A percentile compares a stretch with the other conserved stretches of the same genome.
phyloP scores from a whole-genome alignment of 129 eudicot genomes.

The Flaveria ramosissima region DNA sequence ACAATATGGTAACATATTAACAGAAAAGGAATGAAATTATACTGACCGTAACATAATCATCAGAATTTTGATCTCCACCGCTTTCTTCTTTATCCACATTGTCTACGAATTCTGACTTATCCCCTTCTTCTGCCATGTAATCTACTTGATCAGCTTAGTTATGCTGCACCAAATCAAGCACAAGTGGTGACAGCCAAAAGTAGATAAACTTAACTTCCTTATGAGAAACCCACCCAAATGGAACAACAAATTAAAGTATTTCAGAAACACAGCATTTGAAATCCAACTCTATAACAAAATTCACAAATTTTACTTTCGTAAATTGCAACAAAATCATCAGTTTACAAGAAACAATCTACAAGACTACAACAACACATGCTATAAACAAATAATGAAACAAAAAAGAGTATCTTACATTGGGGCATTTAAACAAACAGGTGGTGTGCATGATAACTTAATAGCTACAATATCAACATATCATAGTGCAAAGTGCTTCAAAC shows the following conservation, averaged over 20 bases:
- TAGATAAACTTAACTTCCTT: background rate
- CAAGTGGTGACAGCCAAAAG: conserved; percentile 13
- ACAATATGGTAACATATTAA: background rate
- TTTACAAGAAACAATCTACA: conserved; percentile 1
- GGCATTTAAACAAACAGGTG: conserved; percentile 26
- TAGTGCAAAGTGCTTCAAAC: background rate
- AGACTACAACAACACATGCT: background rate
- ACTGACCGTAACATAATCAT: conserved; percentile 66
- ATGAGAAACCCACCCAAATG: background rate
- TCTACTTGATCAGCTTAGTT: conserved; percentile 42
- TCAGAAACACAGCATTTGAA: background rate
- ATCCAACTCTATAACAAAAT: background rate
- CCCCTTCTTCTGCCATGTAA: conserved; percentile 57
- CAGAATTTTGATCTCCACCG: conserved; percentile 41
- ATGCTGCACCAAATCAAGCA: conserved; percentile 34
- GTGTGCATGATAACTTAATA: conserved; percentile 18
- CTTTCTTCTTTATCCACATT: conserved; percentile 45
- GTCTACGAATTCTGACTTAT: conserved; percentile 42
- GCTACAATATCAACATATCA: conserved; percentile 2
- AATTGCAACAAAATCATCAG: conserved; percentile 17
- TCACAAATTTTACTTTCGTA: background rate
- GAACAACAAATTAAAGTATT: background rate
- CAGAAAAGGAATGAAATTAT: conserved; percentile 11
- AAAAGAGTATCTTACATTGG: conserved; percentile 15
- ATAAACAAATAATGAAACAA: conserved; percentile 29